phyloP scores from a whole-genome alignment of 2,329 filamentous ascomycete genomes.

The Fusarium chuoi region DNA sequence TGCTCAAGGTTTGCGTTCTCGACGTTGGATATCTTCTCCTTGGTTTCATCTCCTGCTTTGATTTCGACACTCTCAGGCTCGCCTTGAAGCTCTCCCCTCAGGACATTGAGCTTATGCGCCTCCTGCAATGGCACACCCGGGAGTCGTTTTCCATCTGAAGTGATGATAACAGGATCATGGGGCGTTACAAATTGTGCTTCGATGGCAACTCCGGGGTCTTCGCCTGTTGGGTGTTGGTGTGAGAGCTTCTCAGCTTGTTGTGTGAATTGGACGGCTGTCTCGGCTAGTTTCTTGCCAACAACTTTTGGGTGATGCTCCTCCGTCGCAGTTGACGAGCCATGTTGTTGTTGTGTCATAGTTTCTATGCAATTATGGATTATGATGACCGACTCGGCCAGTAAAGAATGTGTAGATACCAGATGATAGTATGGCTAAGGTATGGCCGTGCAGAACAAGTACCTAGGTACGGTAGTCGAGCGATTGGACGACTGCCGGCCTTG shows the following conservation, averaged over 20 bases:
- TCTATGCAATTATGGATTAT: background rate
- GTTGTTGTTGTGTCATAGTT: conserved; percentile 28
- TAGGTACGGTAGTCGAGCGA: background rate
- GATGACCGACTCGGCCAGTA: background rate
- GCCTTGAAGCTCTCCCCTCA: conserved; percentile 62
- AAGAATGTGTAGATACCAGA: background rate
- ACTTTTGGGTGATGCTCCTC: conserved; percentile 16
- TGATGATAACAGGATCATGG: conserved; percentile 77
- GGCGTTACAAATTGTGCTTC: conserved; percentile 74
- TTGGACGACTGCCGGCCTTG: background rate
- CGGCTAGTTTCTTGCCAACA: conserved; percentile 45
- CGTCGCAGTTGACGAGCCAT: conserved; percentile 15
- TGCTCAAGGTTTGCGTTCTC: conserved; percentile 45
- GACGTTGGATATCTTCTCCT: conserved; percentile 45
- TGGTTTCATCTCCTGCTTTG: conserved; percentile 39
- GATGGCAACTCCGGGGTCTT: conserved; percentile 60
- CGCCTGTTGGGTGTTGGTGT: conserved; percentile 48
- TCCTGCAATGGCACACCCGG: conserved; percentile 76
- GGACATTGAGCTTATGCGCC: conserved; percentile 74
- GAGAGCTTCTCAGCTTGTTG: conserved; percentile 70
- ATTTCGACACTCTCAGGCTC: conserved; percentile 43
- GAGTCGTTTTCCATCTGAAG: conserved; percentile 72
- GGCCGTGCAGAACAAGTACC: background rate
- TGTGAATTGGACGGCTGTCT: conserved; percentile 65
- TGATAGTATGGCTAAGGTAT: background rate